A percentile compares a stretch with the other conserved stretches of the same genome.
These are phyloP conservation scores for Tetrahymena elliotti DNA, from an alignment of 73 alveolate genomes.

Conservation along the genomic window DNA sequence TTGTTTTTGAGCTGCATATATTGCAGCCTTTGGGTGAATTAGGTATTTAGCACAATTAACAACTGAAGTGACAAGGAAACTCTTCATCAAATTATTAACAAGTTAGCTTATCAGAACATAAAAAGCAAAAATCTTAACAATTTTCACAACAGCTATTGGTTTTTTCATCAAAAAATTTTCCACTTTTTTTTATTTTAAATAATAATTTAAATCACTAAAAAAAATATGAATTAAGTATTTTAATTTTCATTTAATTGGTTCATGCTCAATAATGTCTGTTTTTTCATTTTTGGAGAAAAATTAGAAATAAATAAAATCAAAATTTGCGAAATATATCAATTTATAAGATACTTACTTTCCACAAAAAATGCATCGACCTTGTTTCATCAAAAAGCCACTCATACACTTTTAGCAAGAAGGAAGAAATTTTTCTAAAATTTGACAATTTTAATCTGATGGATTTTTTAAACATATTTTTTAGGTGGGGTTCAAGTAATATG, in stretches of 20 bases:
- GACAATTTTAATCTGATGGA: background rate
- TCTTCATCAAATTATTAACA: background rate
- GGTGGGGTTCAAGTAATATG: background rate
- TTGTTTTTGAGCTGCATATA: background rate
- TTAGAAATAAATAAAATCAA: too few species aligned
- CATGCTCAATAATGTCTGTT: too few species aligned
- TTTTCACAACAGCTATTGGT: background rate
- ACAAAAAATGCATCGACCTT: background rate
- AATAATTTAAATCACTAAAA: background rate
- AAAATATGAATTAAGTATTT: too few species aligned
- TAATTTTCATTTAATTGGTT: background rate
- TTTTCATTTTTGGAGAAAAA: too few species aligned
- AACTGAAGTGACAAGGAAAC: background rate
- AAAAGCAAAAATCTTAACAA: background rate
- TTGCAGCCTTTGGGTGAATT: background rate
- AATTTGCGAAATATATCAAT: background rate
- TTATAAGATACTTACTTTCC: background rate
- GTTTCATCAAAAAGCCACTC: background rate
- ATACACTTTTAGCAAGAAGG: background rate
- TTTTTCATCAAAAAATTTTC: background rate
- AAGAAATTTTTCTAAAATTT: background rate
- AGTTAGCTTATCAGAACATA: background rate
- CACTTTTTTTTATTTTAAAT: background rate
- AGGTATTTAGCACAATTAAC: background rate
- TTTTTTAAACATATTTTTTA: background rate